phyloP scores from a whole-genome alignment of 371 early-diverging fungal species.

The Apophysomyces ossiformis region DNA sequence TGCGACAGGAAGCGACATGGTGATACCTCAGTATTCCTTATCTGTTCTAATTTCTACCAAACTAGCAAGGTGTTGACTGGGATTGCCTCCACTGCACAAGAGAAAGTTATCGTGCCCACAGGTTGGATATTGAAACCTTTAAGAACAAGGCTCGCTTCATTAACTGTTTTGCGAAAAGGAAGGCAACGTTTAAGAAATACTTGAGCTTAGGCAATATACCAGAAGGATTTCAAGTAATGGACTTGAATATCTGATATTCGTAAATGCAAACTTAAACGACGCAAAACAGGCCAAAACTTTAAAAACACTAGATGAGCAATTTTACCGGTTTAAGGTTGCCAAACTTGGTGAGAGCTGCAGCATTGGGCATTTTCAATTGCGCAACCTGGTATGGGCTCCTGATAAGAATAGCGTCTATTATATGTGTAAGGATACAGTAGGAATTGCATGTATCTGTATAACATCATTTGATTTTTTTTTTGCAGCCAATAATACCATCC shows the following conservation, averaged over 20 bases:
- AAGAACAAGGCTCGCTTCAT: background rate
- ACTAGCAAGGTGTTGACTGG: conserved; percentile 51
- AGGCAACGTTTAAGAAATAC: background rate
- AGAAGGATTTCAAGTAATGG: background rate
- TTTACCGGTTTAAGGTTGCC: conserved; percentile 45
- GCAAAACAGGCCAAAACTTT: background rate
- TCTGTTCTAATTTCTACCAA: background rate
- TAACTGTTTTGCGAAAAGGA: background rate
- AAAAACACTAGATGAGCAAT: conserved; percentile 27
- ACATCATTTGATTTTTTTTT: background rate
- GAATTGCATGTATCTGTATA: background rate
- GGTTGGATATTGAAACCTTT: conserved; percentile 22
- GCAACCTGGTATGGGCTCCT: conserved; percentile 76
- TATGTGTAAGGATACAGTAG: conserved; percentile 44
- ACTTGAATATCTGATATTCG: background rate
- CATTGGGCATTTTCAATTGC: conserved; percentile 75
- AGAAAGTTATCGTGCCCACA: conserved; percentile 31
- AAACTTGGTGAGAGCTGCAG: conserved; percentile 42
- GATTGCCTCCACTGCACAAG: conserved; percentile 27
- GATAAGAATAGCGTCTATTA: conserved; percentile 76
- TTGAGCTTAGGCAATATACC: background rate
- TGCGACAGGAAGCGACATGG: conserved; percentile 44
- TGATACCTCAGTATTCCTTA: conserved; percentile 2
- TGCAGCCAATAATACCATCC: conserved; percentile 56
- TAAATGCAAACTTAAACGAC: background rate